Percentiles rank a stretch among this genome's conserved stretches.
Conservation (phyloP, 2,329 filamentous ascomycete species). For the Ampelomyces quisqualis region DNA sequence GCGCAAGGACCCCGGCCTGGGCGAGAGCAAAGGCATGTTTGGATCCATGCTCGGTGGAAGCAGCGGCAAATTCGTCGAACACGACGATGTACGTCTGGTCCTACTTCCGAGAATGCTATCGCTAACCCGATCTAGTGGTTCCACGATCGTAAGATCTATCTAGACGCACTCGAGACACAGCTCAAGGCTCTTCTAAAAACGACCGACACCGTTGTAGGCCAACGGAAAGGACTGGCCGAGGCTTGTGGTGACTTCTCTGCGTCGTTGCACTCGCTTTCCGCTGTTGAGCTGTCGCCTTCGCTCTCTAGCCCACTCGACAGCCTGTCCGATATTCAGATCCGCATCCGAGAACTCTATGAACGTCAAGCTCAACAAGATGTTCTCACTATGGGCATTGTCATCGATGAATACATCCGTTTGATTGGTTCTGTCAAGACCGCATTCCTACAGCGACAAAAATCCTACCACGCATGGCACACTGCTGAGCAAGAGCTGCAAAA, state of each 20-base stretch:
- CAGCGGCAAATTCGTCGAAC: slow-evolving; percentile 85
- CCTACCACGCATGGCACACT: slow-evolving; percentile 89
- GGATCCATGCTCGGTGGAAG: slow-evolving; percentile 77
- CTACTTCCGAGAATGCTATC: not conserved
- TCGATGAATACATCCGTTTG: slow-evolving; percentile 95
- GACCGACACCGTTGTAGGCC: slow-evolving; percentile 87
- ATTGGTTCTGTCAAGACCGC: slow-evolving; percentile 95
- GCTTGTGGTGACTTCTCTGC: slow-evolving; percentile 90
- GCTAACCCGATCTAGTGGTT: slow-evolving; percentile 69
- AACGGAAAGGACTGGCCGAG: slow-evolving; percentile 91
- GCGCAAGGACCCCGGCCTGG: slow-evolving; percentile 78
- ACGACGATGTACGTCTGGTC: slow-evolving; percentile 74
- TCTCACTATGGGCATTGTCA: slow-evolving; percentile 92
- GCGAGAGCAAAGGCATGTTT: slow-evolving; percentile 91
- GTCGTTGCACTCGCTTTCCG: slow-evolving; percentile 87
- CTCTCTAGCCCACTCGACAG: slow-evolving; percentile 88
- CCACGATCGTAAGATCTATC: slow-evolving; percentile 90
- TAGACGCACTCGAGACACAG: slow-evolving; percentile 90
- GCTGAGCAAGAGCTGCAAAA: slow-evolving; percentile 91
- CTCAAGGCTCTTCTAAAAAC: slow-evolving; percentile 87
- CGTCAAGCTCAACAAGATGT: slow-evolving; percentile 97
- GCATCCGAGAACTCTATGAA: slow-evolving; percentile 92
- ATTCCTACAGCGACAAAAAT: slow-evolving; percentile 89
- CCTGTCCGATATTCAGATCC: slow-evolving; percentile 88
- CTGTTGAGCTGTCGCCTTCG: slow-evolving; percentile 86